A percentile compares a stretch with the other conserved stretches of the same genome.
Conservation (phyloP, 2,329 filamentous ascomycete genomes). For the Cercospora beticola region DNA sequence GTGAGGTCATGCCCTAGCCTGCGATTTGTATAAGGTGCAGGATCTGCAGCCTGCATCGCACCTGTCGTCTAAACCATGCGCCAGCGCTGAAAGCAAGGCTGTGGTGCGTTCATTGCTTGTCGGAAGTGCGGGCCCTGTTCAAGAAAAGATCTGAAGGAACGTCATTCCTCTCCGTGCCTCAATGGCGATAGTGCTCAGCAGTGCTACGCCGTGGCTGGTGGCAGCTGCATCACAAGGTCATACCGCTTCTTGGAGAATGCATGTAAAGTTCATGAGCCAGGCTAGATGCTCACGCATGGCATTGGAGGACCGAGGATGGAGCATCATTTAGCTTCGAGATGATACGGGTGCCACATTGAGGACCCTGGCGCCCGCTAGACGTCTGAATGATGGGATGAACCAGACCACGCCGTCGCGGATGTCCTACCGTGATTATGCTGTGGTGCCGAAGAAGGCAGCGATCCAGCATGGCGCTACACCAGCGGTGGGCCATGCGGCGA, state of each 20-base stretch:
- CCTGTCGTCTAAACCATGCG: background rate
- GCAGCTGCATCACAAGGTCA: background rate
- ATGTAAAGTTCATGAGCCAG: background rate
- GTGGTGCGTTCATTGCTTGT: background rate
- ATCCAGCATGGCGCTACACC: background rate
- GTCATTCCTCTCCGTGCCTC: background rate
- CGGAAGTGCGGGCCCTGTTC: background rate
- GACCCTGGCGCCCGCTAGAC: background rate
- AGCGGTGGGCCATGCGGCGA: conserved; percentile 1
- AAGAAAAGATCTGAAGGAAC: background rate
- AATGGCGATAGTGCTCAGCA: background rate
- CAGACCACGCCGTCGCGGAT: background rate
- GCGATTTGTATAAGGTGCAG: background rate
- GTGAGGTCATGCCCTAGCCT: background rate
- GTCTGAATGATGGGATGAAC: background rate
- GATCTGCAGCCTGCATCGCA: conserved; percentile 6
- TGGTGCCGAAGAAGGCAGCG: conserved; percentile 2
- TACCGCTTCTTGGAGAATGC: conserved; percentile 1
- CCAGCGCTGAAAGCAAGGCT: background rate
- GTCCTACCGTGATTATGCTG: background rate
- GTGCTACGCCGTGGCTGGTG: conserved; percentile 8
- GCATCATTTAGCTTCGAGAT: conserved; percentile 2
- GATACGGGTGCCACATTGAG: background rate
- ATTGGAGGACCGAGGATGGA: conserved; percentile 10
- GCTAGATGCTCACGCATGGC: background rate